Evolutionary conservation across 805 yeast species (phyloP), one percentile per base, ranked within the genome.

Genomic region (Candida boidinii): DNA sequence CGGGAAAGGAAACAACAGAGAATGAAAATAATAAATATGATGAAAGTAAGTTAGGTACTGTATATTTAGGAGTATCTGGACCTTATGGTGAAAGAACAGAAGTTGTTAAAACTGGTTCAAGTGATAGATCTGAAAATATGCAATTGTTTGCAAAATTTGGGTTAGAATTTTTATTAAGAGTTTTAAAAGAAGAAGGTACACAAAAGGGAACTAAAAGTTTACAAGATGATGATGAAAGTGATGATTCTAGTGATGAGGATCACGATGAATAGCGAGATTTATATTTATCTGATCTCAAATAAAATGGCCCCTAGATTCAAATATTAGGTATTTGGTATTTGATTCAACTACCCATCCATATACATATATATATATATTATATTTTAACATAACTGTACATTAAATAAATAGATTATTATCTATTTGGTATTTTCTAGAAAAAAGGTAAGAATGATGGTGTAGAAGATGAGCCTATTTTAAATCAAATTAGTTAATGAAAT

Each of bases 131-230:
- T 1, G 48, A 49, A 20, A 85, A 86, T 50, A 85, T 85, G 95
- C 77, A 73, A 37, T 58, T 64, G 37, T 86, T 85, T 60, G 95
- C 95, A 3, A 60, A 59, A 31, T 49, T 62, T 19, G 94, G 92
- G 0, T 58, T 84, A 34, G 63, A 68, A 45, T 79, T 75, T 44
- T 60, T 83, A 30, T 55, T 79, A 33, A 64, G 70, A 23, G 68
- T 66, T 36, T 53, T 80, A 35, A 54, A 60, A 34, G 47, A 42
- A 3, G 43, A 42, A 17, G 22, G 7, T 14, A n/a, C n/a, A n/a
- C n/a, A n/a, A n/a, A n/a, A n/a, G 74, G 41, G 78, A 75, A 44
- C 63, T 73, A 29, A 59, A 75, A 32, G 54, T 75, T 6, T 76
- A 76, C 42, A 79, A 76, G 44, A 77, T 72, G 44, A 58, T 84